phyloP scores from a whole-genome alignment of 2,329 filamentous ascomycete species.

The Aureobasidium sp. region DNA sequence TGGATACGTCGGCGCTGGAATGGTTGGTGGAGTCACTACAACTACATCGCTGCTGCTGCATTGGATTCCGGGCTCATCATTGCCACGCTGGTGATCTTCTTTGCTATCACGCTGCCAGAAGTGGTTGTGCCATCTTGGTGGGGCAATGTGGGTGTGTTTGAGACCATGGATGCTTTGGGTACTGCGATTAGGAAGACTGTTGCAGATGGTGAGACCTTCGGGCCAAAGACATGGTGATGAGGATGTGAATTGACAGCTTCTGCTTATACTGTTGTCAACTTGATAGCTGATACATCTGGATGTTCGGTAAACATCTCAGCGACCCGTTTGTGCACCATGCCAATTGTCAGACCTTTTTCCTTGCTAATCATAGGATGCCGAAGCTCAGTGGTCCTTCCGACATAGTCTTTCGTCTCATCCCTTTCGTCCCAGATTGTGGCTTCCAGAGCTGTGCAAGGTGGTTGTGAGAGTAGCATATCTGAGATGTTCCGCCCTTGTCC shows the following conservation, averaged over 20 bases:
- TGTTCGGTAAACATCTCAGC: neutral
- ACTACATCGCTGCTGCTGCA: neutral
- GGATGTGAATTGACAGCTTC: neutral
- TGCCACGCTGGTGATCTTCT: neutral
- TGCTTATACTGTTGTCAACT: neutral
- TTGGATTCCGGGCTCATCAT: neutral
- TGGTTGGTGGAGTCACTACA: neutral
- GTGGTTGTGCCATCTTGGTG: neutral
- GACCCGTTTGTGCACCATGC: neutral
- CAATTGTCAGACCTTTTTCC: neutral
- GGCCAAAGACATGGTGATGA: neutral
- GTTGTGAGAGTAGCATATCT: neutral
- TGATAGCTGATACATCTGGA: neutral
- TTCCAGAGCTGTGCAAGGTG: neutral
- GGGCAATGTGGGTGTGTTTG: constrained; percentile 1
- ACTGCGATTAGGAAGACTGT: neutral
- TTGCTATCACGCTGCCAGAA: neutral
- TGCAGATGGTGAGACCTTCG: neutral
- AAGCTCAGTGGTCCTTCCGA: neutral
- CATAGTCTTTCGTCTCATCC: neutral
- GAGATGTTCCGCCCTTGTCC: neutral
- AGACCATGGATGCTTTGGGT: neutral
- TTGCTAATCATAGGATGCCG: neutral
- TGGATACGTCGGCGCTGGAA: neutral
- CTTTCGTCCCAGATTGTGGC: neutral